These are phyloP conservation scores for Leccinum olivaceopallidum DNA, from an alignment of 768 basidiomycete genomes.

Conservation along the genomic window DNA sequence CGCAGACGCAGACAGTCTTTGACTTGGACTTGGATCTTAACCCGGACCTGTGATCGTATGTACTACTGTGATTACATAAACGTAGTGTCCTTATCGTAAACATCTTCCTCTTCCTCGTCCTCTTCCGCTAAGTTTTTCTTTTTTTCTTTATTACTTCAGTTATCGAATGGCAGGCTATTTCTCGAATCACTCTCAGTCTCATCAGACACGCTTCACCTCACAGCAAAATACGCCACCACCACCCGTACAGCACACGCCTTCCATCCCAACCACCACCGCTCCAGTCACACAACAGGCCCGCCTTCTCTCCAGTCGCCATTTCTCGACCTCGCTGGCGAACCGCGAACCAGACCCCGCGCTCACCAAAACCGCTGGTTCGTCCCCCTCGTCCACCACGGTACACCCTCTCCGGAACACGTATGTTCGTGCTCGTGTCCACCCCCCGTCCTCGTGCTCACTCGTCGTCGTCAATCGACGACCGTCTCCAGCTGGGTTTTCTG, in stretches of 20 bases:
- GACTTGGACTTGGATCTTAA: conserved; percentile 85
- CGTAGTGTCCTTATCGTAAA: conserved; percentile 5
- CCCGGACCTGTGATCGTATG: conserved; percentile 58
- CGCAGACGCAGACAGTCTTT: conserved; percentile 62
- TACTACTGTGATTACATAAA: conserved; percentile 27
- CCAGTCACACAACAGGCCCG: conserved; percentile 34
- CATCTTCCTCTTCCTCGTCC: conserved; percentile 10
- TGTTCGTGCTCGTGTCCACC: conserved; percentile 45
- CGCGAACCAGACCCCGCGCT: conserved; percentile 33
- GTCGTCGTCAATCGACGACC: conserved; percentile 16
- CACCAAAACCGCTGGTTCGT: conserved; percentile 39
- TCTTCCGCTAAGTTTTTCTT: not conserved
- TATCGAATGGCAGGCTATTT: conserved; percentile 70
- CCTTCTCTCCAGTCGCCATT: conserved; percentile 67
- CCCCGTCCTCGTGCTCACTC: conserved; percentile 17
- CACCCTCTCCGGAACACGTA: conserved; percentile 88
- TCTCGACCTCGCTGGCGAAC: conserved; percentile 60
- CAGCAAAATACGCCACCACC: conserved; percentile 36
- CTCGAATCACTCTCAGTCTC: conserved; percentile 73
- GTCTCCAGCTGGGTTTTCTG: conserved; percentile 81
- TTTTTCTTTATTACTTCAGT: conserved; percentile 27
- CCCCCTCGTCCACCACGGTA: conserved; percentile 38
- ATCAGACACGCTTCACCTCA: conserved; percentile 65
- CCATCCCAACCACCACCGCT: not conserved
- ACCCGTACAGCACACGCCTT: not conserved